Percentiles rank a stretch among this genome's conserved stretches.
phyloP scores from a whole-genome alignment of 495 filamentous ascomycete species.

The Darksidea phi region DNA sequence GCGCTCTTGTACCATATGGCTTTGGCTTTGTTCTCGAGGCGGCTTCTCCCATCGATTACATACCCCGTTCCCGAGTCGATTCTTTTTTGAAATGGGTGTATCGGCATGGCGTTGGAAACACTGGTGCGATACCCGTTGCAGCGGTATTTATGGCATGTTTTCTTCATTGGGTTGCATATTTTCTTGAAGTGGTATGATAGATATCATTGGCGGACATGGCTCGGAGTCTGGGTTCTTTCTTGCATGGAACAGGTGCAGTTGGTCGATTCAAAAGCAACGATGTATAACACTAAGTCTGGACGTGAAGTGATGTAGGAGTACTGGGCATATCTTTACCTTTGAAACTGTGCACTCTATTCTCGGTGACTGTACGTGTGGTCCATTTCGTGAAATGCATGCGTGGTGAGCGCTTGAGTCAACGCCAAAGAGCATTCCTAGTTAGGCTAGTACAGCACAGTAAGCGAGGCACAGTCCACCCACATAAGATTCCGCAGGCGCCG shows the following conservation, averaged over 20 bases:
- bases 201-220: not conserved
- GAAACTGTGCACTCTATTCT: not conserved
- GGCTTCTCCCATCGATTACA: not conserved
- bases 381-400: too few relatives aligned
- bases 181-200: not conserved
- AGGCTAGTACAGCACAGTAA: not conserved
- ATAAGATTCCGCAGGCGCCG: not conserved
- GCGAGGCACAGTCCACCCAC: conserved; percentile 4
- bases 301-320: not conserved
- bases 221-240: not conserved
- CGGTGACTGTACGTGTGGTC: too few relatives aligned
- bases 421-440: not conserved
- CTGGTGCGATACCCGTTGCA: conserved; percentile 21
- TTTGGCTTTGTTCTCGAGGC: conserved; percentile 7
- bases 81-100: not conserved
- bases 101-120: conserved; percentile 6
- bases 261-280: conserved; percentile 2
- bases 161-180: not conserved
- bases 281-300: not conserved
- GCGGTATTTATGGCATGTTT: not conserved
- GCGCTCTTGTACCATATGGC: not conserved
- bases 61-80: conserved; percentile 10
- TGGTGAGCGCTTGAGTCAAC: too few relatives aligned
- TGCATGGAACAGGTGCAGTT: not conserved
- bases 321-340: not conserved